Base-by-base conservation (phyloP, 495 filamentous ascomycete genomes). In the Aspergillus incahuasiensis region DNA sequence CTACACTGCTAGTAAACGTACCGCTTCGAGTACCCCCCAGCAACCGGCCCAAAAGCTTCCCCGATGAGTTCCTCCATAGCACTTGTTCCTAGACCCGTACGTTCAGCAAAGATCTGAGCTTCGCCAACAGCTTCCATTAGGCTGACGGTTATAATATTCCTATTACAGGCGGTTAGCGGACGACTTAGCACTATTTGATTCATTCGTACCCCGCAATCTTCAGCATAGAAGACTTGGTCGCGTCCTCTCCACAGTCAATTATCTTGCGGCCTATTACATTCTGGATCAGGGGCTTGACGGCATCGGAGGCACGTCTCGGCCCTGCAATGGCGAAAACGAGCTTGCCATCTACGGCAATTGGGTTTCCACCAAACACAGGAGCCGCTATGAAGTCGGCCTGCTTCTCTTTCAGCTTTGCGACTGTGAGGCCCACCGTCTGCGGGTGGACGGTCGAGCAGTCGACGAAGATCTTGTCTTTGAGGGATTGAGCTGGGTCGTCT, bases 91-190 rank as follows among this genome's bases (percentile, higher is more conserved):
- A 83, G 69, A 1, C 77, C 78, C 1, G 76, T 76, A 60, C 77
- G 77, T 60, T 81, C 79, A 18, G 79, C 79, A 56, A 82, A 78
- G 20, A 81, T 77, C 55, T 82, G 79, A 1, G 76, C 74, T 62
- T 82, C 79, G 6, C 74, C 74, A 38, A 81, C 75, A 1, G 75
- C 68, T 63, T 80, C 75, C 78, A 77, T 77, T 59, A 76, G 65
- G 35, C 72, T 75, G 11, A 77, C 65, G 16, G 74, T 78, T 24
- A 78, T 67, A 19, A 78, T 75, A 41, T 78, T 78, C 12, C 71
- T 74, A 48, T 18, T 6, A 18, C 21, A 30, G 35, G 32, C 32
- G 32, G 9, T 12, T 24, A 44, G 41, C 19, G 21, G 11, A 24
- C 20, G 41, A 44, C 16, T 21, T 4, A 3, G 41, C 21, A 24